Conservation (phyloP, 148 eudicot genomes). For the Polygonum maritimum region DNA sequence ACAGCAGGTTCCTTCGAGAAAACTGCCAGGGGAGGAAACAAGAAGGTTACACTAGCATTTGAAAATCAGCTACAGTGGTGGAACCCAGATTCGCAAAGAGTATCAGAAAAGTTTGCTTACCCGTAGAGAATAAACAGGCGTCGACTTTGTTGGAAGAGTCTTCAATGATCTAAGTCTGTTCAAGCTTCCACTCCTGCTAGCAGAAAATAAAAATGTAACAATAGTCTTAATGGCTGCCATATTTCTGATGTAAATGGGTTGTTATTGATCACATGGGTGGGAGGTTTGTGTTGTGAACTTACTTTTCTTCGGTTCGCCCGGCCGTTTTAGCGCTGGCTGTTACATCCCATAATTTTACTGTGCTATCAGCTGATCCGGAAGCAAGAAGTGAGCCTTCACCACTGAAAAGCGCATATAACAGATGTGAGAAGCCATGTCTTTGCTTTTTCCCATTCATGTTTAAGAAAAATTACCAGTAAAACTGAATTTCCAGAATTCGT, state of each 20-base stretch:
- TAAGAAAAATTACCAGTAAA: not conserved
- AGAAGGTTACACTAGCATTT: not conserved
- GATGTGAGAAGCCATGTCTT: not conserved
- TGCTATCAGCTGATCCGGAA: slow-evolving; percentile 98
- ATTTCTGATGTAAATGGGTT: not conserved
- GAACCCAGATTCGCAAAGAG: not conserved
- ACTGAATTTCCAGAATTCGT: slow-evolving; percentile 1
- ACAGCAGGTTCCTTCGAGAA: slow-evolving; percentile 8
- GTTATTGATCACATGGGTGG: not conserved
- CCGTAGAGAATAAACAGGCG: slow-evolving; percentile 81
- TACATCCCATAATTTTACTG: slow-evolving; percentile 94
- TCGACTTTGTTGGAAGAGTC: slow-evolving; percentile 84
- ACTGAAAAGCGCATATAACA: slow-evolving; percentile 29
- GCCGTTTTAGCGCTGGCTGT: slow-evolving; percentile 55
- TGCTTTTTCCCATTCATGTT: not conserved
- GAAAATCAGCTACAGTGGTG: not conserved
- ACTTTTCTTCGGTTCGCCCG: slow-evolving; percentile 60
- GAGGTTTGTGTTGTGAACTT: slow-evolving; percentile 23
- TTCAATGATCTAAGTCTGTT: slow-evolving; percentile 78
- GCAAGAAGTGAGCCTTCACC: slow-evolving; percentile 99
- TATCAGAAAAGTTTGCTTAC: slow-evolving; percentile 22
- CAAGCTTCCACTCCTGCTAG: slow-evolving; percentile 59
- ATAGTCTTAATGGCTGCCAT: not conserved
- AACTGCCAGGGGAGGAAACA: not conserved
- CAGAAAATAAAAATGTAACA: not conserved